Base-by-base conservation (phyloP, 495 filamentous ascomycete species). In the Terfezia claveryi region DNA sequence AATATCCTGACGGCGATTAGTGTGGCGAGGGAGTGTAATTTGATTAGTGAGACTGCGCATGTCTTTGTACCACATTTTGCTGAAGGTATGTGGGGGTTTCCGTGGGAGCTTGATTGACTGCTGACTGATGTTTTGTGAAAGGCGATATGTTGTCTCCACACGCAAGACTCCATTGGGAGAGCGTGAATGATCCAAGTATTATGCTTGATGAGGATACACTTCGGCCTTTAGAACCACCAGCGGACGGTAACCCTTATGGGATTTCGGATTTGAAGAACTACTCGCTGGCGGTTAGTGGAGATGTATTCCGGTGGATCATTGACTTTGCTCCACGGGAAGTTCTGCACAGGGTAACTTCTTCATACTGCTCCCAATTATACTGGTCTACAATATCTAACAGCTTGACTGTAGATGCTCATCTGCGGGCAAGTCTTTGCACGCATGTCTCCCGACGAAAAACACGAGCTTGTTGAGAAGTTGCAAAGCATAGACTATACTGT, bases 391-490 rank as follows among this genome's bases (percentile, higher is more conserved):
- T 8, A 20, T 32, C 27, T 68, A 57, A 71, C 38, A 36, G 37
- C 54, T 20, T 7, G 27, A 7, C 7, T 57, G 23, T 61, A 87
- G 76, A 85, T 95, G 78, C 82, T 99, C 57, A 83, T 91, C 32
- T 75, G 77, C 55, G 87, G 87, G 23, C 91, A 91, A 71, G 84
- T 99, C 0, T 99, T 94, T 68, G 92, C 92, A 23, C 79, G 92
- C 57, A 99, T 99, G 92, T 95, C 88, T 14, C 92, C 92, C 0
- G 92, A 99, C 67, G 91, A 99, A 68, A 99, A 99, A 65, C 89
- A 96, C 66, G 92, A 99, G 65, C 72, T 99, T 10, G 87, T 99
- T 11, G 88, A 96, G 66, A 96, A 94, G 64, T 76, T 99, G 17
- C 92, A 99, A 63, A 87, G 85, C 58, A 82, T 99, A 56, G 91